Evolutionary conservation across 1,284 basidiomycete species (phyloP), one percentile per base, ranked within the genome.

Genomic region (Puccinia hordei): DNA sequence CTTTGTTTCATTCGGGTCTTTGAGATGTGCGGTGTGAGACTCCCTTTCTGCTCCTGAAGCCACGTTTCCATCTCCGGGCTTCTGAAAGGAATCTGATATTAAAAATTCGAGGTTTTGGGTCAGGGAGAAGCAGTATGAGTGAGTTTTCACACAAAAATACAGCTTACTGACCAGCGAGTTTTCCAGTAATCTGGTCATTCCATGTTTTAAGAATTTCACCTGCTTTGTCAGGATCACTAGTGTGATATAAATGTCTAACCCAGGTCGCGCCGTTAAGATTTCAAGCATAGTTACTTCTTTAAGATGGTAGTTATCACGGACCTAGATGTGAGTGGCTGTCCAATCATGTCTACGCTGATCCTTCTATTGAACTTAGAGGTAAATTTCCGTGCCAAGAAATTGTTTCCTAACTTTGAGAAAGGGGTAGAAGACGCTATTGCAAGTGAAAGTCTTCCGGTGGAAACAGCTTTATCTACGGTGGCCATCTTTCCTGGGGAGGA

Each of bases 221-320:
- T 41, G 93, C 91, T 86, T 98, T 93, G 86, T 94, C 93, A 30
- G 91, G 93, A 86, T 96, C 93, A 80, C 93, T 95, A 24, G 95
- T 94, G 87, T 98, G 95, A 30, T 95, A 91, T 81, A 96, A 89
- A 86, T 98, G 95, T 73, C 94, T 95, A 84, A 49, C 30, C 22
- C 72, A 30, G 51, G 10, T 55, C 27, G 17, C 5, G 27, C 17
- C 22, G n/a, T 44, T 22, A 35, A 17, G 35, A 24, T n/a, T 33
- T 27, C n/a, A 30, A 76, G 1, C 38, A 17, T 24, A 27, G 24
- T 12, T 19, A 68, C 27, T 44, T 66, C 6, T 22, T 44, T 24
- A 68, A 77, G 46, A 41, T n/a, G 30, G 12, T 49, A 44, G 22
- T 57, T 24, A 71, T 27, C 57, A 77, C 76, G 10, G 35, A 79